Conservation (phyloP, 148 eudicot genomes). For the Gaultheria prostrata region DNA sequence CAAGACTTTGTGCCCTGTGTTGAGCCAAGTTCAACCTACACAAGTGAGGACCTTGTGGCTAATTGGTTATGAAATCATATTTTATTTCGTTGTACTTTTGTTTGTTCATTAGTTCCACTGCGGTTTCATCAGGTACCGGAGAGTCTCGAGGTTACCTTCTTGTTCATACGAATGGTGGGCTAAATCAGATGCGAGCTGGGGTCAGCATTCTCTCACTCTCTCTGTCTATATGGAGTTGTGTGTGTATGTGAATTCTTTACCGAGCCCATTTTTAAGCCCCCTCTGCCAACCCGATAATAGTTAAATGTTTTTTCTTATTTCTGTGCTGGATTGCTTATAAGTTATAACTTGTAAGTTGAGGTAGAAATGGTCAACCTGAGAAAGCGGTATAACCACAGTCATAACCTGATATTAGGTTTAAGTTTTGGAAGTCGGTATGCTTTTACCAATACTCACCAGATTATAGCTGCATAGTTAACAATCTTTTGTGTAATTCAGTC, state of each 20-base stretch:
- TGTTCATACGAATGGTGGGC: conserved; percentile 96
- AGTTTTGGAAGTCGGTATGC: neutral
- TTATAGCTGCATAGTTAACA: neutral
- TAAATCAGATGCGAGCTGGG: conserved; percentile 99
- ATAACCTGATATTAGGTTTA: neutral
- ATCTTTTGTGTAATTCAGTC: neutral
- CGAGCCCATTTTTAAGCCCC: neutral
- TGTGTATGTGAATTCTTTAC: too few species aligned
- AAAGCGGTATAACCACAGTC: neutral
- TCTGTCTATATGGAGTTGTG: neutral
- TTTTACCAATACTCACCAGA: neutral
- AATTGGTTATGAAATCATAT: neutral
- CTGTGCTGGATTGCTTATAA: neutral
- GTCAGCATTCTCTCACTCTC: conserved; percentile 35
- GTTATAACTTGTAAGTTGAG: neutral
- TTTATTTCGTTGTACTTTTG: neutral
- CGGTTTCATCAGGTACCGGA: conserved; percentile 45
- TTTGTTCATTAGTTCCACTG: conserved; percentile 12
- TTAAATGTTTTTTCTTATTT: neutral
- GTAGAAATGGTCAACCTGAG: neutral
- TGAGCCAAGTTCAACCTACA: conserved; percentile 51
- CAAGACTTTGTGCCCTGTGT: conserved; percentile 77
- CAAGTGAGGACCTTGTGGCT: conserved; percentile 32
- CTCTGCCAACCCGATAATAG: neutral
- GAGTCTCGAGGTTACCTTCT: conserved; percentile 75